phyloP scores from a whole-genome alignment of 305 asterid species.

The Plantago coronopus region DNA sequence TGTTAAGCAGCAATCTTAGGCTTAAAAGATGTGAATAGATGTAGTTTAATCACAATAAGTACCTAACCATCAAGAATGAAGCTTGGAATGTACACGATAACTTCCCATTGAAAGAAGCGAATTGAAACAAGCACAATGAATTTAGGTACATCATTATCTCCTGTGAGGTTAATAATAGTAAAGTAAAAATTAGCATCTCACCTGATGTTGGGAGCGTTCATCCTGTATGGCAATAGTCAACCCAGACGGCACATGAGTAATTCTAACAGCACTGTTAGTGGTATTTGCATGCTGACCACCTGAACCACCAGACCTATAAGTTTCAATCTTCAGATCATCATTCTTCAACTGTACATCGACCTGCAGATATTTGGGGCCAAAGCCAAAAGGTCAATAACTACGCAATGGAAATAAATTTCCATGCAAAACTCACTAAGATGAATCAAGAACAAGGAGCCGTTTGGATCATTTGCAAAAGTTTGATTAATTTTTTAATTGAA shows the following conservation, averaged over 20 bases:
- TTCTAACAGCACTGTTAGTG: slow-evolving; percentile 92
- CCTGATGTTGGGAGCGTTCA: slow-evolving; percentile 94
- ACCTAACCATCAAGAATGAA: neutral
- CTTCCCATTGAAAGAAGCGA: too few relatives aligned
- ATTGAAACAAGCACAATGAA: slow-evolving; percentile 4
- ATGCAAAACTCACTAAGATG: too few relatives aligned
- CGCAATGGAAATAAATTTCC: too few relatives aligned
- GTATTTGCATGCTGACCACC: slow-evolving; percentile 96
- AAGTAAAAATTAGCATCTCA: slow-evolving; percentile 19
- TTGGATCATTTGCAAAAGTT: too few relatives aligned
- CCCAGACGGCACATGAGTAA: slow-evolving; percentile 89
- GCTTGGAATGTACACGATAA: too few relatives aligned
- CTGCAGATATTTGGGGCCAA: slow-evolving; percentile 39
- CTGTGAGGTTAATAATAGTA: slow-evolving; percentile 12
- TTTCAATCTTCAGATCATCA: slow-evolving; percentile 85
- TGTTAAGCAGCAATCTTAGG: too few relatives aligned
- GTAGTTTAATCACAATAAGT: too few relatives aligned
- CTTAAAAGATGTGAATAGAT: too few relatives aligned
- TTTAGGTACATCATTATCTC: slow-evolving; percentile 14
- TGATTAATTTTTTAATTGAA: too few relatives aligned
- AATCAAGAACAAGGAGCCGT: too few relatives aligned
- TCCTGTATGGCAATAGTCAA: slow-evolving; percentile 85
- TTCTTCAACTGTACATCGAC: slow-evolving; percentile 74
- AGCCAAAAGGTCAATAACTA: neutral
- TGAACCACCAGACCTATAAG: slow-evolving; percentile 91